Percentiles rank a stretch among this genome's conserved stretches.
phyloP scores from a whole-genome alignment of 768 basidiomycete genomes.

The Hirschioporus abietinus region DNA sequence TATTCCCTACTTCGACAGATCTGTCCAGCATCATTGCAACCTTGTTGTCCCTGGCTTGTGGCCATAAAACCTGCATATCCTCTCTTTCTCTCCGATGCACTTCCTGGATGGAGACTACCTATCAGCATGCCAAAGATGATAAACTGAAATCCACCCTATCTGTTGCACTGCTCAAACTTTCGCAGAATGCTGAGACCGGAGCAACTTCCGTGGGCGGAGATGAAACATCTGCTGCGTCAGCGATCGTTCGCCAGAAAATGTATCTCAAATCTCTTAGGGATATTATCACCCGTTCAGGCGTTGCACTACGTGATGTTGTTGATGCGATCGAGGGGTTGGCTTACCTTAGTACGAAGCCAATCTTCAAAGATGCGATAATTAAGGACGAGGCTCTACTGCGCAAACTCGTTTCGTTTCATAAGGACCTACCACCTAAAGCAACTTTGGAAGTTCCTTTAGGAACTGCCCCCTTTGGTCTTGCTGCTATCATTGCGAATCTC shows the following conservation, averaged over 20 bases:
- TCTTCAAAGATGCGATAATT: constrained; percentile 23
- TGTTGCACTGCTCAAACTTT: constrained; percentile 75
- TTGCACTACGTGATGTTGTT: constrained; percentile 57
- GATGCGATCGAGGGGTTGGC: constrained; percentile 47
- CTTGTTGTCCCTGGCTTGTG: constrained; percentile 69
- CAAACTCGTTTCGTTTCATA: constrained; percentile 11
- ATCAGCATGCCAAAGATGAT: constrained; percentile 40
- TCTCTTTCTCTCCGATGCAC: constrained; percentile 50
- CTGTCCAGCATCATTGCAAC: constrained; percentile 62
- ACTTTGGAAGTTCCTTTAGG: constrained; percentile 28
- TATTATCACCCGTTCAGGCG: constrained; percentile 39
- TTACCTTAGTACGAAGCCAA: constrained; percentile 27
- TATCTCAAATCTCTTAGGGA: constrained; percentile 25
- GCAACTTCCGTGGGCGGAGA: constrained; percentile 26
- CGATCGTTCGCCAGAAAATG: constrained; percentile 8
- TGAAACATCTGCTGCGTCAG: constrained; percentile 7
- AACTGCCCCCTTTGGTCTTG: constrained; percentile 70
- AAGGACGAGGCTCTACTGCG: constrained; percentile 20
- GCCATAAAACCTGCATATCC: constrained; percentile 66
- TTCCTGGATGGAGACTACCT: constrained; percentile 63
- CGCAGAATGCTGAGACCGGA: constrained; percentile 50
- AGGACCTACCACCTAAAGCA: constrained; percentile 15
- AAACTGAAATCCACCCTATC: constrained; percentile 56
- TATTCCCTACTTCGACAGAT: constrained; percentile 42
- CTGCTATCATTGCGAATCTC: constrained; percentile 71